phyloP scores from a whole-genome alignment of 768 basidiomycete species.

The Macrocybe gigantea region DNA sequence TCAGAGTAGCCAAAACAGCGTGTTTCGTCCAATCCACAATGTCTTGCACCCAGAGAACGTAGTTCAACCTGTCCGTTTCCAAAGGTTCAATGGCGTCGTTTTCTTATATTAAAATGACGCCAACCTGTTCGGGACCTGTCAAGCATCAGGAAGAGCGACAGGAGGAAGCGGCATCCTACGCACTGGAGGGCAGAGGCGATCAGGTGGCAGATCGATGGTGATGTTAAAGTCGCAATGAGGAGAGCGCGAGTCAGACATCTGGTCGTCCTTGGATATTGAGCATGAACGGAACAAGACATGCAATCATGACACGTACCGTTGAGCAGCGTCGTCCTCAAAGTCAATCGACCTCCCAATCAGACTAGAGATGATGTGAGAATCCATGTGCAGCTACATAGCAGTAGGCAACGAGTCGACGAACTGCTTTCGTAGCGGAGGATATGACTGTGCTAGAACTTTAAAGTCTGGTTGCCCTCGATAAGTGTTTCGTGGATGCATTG shows the following conservation, averaged over 20 bases:
- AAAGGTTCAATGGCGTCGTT: too few species aligned
- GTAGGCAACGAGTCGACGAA: neutral
- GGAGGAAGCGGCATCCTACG: constrained; percentile 15
- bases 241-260: constrained; percentile 80
- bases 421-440: constrained; percentile 33
- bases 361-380: constrained; percentile 1
- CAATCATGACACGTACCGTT: constrained; percentile 41
- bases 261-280: constrained; percentile 1
- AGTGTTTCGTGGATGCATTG: constrained; percentile 37
- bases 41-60: constrained; percentile 82
- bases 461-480: constrained; percentile 51
- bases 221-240: constrained; percentile 71
- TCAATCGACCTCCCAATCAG: constrained; percentile 47
- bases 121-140: constrained; percentile 70
- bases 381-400: neutral
- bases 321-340: constrained; percentile 66
- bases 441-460: constrained; percentile 42
- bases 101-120: neutral
- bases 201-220: constrained; percentile 50
- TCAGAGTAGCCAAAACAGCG: neutral
- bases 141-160: neutral
- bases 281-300: constrained; percentile 2
- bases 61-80: constrained; percentile 59
- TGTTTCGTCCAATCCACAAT: constrained; percentile 34
- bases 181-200: constrained; percentile 87